A percentile compares a stretch with the other conserved stretches of the same genome.
Conservation (phyloP, 2,329 filamentous ascomycete genomes). For the Cercospora zeina region DNA sequence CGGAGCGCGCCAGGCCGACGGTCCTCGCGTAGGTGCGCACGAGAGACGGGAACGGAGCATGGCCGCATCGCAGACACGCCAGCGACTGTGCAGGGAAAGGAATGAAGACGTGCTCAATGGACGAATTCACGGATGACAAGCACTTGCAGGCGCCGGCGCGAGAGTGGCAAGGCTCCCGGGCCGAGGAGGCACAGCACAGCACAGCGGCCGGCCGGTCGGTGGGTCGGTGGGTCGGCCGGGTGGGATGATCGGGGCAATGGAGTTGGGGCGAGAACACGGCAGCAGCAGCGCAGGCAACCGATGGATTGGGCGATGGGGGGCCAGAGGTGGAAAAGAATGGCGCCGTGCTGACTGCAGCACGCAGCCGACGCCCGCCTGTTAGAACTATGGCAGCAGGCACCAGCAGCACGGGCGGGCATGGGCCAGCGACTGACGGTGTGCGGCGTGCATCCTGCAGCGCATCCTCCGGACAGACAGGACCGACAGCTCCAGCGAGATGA, state of each 20-base stretch:
- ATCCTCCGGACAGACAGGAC: too few relatives aligned
- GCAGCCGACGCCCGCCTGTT: slow-evolving; percentile 1
- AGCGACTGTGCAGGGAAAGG: not conserved
- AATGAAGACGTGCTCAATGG: not conserved
- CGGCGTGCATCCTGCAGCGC: not conserved
- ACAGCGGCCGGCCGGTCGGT: not conserved
- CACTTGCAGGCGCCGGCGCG: not conserved
- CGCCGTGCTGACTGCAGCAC: slow-evolving; percentile 4
- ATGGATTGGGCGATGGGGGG: not conserved
- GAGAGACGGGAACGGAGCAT: slow-evolving; percentile 33
- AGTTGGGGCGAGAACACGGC: not conserved
- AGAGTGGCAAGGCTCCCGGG: not conserved
- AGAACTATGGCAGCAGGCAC: slow-evolving; percentile 3
- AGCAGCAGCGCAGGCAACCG: not conserved
- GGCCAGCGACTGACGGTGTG: not conserved
- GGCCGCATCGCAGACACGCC: slow-evolving; percentile 30
- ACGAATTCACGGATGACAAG: slow-evolving; percentile 3
- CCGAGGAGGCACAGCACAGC: not conserved
- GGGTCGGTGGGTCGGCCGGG: too few relatives aligned
- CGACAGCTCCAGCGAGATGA: not conserved
- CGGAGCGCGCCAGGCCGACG: slow-evolving; percentile 10
- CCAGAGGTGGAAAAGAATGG: not conserved
- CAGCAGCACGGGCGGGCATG: not conserved
- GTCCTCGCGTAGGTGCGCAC: slow-evolving; percentile 15
- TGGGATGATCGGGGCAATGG: not conserved